A percentile compares a stretch with the other conserved stretches of the same genome.
Conservation (phyloP, 345 rosid species). For the Dipteronia dyeriana region DNA sequence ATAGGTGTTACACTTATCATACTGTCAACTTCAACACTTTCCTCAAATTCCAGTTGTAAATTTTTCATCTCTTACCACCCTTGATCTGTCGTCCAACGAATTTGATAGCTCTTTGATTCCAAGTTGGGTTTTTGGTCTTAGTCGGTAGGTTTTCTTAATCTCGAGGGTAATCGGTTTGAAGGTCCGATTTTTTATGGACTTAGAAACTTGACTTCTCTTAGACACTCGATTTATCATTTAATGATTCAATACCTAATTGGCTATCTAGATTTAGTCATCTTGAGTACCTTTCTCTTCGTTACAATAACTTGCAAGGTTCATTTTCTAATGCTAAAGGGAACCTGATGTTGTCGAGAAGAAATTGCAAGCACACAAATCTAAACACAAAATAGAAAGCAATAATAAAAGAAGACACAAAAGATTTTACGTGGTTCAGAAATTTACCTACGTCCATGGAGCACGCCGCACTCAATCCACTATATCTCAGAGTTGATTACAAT, state of each 20-base stretch:
- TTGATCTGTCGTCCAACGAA: neutral
- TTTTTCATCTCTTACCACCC: neutral
- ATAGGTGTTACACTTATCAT: neutral
- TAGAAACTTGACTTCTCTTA: conserved; percentile 16
- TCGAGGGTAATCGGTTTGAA: neutral
- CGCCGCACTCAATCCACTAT: too few relatives aligned
- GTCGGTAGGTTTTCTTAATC: neutral
- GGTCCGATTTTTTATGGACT: neutral
- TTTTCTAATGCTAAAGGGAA: too few relatives aligned
- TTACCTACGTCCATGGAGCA: too few relatives aligned
- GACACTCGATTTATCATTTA: neutral
- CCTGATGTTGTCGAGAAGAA: too few relatives aligned
- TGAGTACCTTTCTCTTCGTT: accelerated
- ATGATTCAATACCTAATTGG: conserved; percentile 17
- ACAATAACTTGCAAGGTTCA: conserved; percentile 13
- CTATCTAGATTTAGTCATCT: neutral
- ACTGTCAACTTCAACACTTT: neutral
- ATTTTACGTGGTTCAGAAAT: too few relatives aligned
- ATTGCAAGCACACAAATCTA: too few relatives aligned
- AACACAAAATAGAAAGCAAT: too few relatives aligned
- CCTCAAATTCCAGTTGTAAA: neutral
- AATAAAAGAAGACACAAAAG: too few relatives aligned
- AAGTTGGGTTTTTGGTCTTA: neutral
- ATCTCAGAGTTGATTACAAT: too few relatives aligned
- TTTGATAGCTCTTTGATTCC: neutral